Evolutionary conservation across 371 early-diverging fungal genomes (phyloP), one percentile per base, ranked within the genome.

Genomic region (Mortierella sp.): DNA sequence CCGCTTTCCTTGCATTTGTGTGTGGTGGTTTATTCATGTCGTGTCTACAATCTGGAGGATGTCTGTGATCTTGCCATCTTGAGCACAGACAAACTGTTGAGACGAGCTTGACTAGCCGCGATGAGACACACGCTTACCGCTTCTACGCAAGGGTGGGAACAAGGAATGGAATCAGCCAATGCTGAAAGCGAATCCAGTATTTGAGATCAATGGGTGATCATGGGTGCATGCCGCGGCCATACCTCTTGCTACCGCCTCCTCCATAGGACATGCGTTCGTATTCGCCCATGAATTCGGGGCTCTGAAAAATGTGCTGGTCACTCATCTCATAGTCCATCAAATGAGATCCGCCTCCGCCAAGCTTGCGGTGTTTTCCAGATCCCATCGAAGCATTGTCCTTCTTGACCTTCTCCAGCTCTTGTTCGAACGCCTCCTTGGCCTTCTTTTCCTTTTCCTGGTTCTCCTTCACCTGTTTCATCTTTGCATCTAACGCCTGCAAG

Each of bases 401-500:
- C 59, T 84, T 81, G 31, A 82, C 52, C 57, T 65, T 67, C 19
- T 87, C 90, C 28, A 89, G 39, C 21, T 80, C 71, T 18, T 71
- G 64, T 8, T 80, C 79, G 68, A 86, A 86, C 0, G 81, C 82
- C 13, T 84, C 83, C 16, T 74, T 78, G 19, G 80, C 80, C n/a
- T 72, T 79, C 65, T 89, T 87, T 64, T 91, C 89, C 57, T 81
- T 80, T 39, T 81, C 81, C 13, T 84, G 84, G 21, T 83, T 69
- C 12, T 80, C 84, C 57, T 82, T 78, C 38, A 93, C 84, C 19
- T 82, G 82, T 0, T 55, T 83, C 63, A 96, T 87, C 72, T 85
- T 84, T 41, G 79, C 71, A 65, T 90, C 91, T 34, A 95, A 85
- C 9, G 87, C 89, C n/a, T 72, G 78, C 59, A 91, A 69, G 47